phyloP scores from a whole-genome alignment of 768 basidiomycete species.

The Russula abietina region DNA sequence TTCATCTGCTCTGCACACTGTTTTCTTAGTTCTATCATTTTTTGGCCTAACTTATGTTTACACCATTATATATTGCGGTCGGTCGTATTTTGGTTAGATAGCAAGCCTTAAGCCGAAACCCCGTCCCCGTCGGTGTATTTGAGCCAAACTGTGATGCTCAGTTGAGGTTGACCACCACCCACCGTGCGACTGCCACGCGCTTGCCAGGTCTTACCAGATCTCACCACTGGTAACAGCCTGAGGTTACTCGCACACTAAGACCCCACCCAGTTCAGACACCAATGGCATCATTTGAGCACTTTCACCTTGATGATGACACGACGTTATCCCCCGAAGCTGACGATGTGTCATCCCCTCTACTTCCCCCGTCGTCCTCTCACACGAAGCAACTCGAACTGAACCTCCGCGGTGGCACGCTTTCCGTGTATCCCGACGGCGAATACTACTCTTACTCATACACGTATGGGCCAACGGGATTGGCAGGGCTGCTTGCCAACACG shows the following conservation, averaged over 20 bases:
- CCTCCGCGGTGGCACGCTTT: conserved; percentile 20
- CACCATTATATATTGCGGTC: background rate
- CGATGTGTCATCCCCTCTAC: conserved; percentile 17
- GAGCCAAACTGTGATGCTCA: too few species aligned
- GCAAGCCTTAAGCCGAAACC: background rate
- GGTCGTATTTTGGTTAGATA: background rate
- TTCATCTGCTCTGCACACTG: conserved; percentile 12
- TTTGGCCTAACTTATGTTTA: background rate
- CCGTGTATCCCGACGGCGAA: conserved; percentile 21
- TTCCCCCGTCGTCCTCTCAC: background rate
- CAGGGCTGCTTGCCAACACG: conserved; percentile 57
- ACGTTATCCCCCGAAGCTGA: conserved; percentile 4
- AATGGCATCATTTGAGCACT: background rate
- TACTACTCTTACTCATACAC: conserved; percentile 61
- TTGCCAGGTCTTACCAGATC: background rate
- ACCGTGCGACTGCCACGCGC: too few species aligned
- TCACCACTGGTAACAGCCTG: background rate
- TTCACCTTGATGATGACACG: background rate
- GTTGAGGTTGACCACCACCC: too few species aligned
- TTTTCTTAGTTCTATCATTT: conserved; percentile 10
- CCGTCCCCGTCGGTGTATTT: background rate
- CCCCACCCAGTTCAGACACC: background rate
- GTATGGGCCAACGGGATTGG: conserved; percentile 66
- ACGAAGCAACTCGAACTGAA: background rate
- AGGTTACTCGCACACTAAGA: background rate